Percentiles rank a stretch among this genome's conserved stretches.
These are phyloP conservation scores for Candida gorgasii DNA, from an alignment of 805 yeast genomes.

Conservation along the genomic window DNA sequence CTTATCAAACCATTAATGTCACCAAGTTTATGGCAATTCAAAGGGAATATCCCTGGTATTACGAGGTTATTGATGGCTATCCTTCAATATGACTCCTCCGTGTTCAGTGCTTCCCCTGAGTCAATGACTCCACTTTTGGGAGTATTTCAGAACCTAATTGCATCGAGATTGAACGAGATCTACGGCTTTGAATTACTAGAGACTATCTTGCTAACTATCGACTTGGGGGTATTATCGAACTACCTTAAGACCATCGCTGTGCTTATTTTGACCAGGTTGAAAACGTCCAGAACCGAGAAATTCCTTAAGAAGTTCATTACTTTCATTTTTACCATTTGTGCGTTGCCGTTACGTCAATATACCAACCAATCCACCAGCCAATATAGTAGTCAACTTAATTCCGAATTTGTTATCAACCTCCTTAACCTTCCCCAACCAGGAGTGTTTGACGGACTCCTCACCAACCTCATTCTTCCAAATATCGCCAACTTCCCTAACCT, in stretches of 20 bases:
- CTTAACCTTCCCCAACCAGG: conserved; percentile 73
- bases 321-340: conserved; percentile 50
- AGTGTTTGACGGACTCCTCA: conserved; percentile 51
- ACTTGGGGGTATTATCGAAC: conserved; percentile 48
- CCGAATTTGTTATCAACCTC: conserved; percentile 56
- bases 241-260: conserved; percentile 73
- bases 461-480: conserved; percentile 55
- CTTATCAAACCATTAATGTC: conserved; percentile 80
- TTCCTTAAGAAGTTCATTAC: conserved; percentile 70
- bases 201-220: conserved; percentile 59
- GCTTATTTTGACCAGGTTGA: conserved; percentile 76
- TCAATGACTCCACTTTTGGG: conserved; percentile 80
- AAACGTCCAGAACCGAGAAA: conserved; percentile 78
- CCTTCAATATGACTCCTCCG: conserved; percentile 46
- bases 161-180: conserved; percentile 78
- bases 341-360: conserved; percentile 35
- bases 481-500: conserved; percentile 49
- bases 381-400: conserved; percentile 20
- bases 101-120: conserved; percentile 34
- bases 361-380: background rate
- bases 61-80: conserved; percentile 76
- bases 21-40: conserved; percentile 90
- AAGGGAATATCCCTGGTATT: conserved; percentile 92
- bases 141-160: conserved; percentile 90
- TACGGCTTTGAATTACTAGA: conserved; percentile 86